Percentiles rank a stretch among this genome's conserved stretches.
These are phyloP conservation scores for Lactarius pseudohatsudake DNA, from an alignment of 768 basidiomycete genomes.

Conservation along the genomic window DNA sequence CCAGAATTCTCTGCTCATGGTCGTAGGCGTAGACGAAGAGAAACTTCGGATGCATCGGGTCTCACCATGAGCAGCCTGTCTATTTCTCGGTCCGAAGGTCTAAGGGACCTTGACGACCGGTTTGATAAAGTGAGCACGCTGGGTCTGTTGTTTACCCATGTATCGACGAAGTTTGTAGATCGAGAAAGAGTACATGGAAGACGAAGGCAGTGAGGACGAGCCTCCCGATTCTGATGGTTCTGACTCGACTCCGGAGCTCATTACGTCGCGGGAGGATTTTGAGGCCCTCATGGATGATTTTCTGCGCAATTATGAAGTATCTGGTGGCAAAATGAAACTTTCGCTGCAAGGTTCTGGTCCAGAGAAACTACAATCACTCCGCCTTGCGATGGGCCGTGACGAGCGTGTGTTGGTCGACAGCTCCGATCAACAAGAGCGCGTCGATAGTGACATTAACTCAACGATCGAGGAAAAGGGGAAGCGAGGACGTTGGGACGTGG, in stretches of 20 bases:
- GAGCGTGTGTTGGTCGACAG: constrained; percentile 51
- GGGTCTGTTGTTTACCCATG: constrained; percentile 1
- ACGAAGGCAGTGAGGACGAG: constrained; percentile 50
- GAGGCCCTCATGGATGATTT: constrained; percentile 92
- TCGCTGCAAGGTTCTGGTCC: constrained; percentile 69
- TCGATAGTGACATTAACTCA: constrained; percentile 45
- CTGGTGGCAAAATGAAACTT: constrained; percentile 82
- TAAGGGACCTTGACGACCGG: constrained; percentile 86
- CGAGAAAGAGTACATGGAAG: constrained; percentile 70
- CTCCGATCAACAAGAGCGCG: constrained; percentile 44
- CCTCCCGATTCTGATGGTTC: constrained; percentile 42
- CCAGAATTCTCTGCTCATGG: constrained; percentile 78
- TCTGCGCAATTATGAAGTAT: constrained; percentile 84
- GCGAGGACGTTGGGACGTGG: constrained; percentile 91
- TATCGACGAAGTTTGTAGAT: constrained; percentile 52
- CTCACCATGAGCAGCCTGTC: constrained; percentile 98
- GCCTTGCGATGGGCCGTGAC: constrained; percentile 74
- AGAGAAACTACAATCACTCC: constrained; percentile 79
- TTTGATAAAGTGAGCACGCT: constrained; percentile 78
- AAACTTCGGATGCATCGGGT: constrained; percentile 82
- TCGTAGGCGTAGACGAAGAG: constrained; percentile 69
- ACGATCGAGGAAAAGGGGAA: constrained; percentile 49
- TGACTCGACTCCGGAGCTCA: constrained; percentile 69
- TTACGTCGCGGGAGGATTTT: constrained; percentile 87
- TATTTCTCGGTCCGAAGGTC: constrained; percentile 88